These are phyloP conservation scores for Yamadazyma nakazawae DNA, from an alignment of 805 yeast species.

Conservation along the genomic window DNA sequence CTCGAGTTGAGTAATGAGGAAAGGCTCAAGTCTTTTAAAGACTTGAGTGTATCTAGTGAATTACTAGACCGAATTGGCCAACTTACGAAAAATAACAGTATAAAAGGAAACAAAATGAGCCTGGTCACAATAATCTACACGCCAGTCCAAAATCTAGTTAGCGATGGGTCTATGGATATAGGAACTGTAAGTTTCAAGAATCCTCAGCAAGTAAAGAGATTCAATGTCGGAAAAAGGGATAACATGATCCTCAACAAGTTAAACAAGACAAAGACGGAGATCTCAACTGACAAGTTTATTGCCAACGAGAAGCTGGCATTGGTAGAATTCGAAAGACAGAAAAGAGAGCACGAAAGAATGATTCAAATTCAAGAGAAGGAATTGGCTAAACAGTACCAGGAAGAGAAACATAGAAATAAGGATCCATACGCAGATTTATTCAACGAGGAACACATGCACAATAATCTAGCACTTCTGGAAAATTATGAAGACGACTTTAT, in stretches of 20 bases:
- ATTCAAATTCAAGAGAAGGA: constrained; percentile 26
- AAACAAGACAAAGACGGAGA: constrained; percentile 61
- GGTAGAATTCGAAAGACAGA: constrained; percentile 33
- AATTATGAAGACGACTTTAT: constrained; percentile 17
- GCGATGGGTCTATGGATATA: constrained; percentile 67
- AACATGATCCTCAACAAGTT: constrained; percentile 59
- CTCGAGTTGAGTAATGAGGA: constrained; percentile 41
- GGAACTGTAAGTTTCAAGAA: constrained; percentile 78
- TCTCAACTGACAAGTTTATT: constrained; percentile 43
- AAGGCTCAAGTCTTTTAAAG: constrained; percentile 35
- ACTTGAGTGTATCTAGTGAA: constrained; percentile 34
- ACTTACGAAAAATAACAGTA: constrained; percentile 72
- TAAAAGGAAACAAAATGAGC: constrained; percentile 67
- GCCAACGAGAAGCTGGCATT: constrained; percentile 27
- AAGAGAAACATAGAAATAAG: constrained; percentile 34
- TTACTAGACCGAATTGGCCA: constrained; percentile 56
- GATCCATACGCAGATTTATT: constrained; percentile 36
- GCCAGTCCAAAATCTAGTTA: constrained; percentile 66
- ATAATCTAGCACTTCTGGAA: constrained; percentile 15
- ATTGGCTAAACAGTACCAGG: constrained; percentile 34
- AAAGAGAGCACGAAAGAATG: constrained; percentile 38
- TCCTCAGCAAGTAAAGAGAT: constrained; percentile 48
- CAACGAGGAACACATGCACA: constrained; percentile 25
- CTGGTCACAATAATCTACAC: constrained; percentile 68
- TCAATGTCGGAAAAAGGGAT: constrained; percentile 53